phyloP scores from a whole-genome alignment of 257 asterid genomes.

The Perilla frutescens region DNA sequence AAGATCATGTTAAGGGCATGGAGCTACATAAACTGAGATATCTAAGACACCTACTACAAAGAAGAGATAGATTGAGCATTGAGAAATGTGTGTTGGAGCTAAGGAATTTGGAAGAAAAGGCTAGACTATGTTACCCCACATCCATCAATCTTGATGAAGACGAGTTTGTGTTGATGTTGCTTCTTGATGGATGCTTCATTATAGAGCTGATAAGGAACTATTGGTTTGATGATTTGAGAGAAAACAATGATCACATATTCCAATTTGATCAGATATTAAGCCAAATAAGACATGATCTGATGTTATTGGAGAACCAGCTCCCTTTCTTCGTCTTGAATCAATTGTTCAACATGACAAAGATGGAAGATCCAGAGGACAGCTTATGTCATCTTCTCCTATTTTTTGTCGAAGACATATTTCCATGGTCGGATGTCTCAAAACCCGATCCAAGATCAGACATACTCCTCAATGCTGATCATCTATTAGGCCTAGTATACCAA shows the following conservation, averaged over 20 bases:
- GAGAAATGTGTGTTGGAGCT: constrained; percentile 20
- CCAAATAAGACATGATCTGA: constrained; percentile 29
- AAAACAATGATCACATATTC: constrained; percentile 37
- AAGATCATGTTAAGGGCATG: constrained; percentile 28
- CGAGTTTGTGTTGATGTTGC: constrained; percentile 41
- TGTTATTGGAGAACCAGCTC: constrained; percentile 50
- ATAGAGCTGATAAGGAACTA: constrained; percentile 34
- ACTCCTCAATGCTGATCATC: constrained; percentile 16
- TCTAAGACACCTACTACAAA: constrained; percentile 29
- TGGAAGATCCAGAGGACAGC: constrained; percentile 15
- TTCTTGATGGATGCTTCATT: constrained; percentile 52
- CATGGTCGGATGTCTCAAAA: constrained; percentile 1
- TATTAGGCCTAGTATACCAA: constrained; percentile 30
- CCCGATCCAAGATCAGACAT: not conserved
- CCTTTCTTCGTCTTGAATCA: constrained; percentile 35
- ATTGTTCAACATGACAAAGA: constrained; percentile 35
- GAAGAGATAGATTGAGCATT: not conserved
- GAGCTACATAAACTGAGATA: constrained; percentile 45
- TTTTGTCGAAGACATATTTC: constrained; percentile 18
- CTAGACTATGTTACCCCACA: constrained; percentile 42
- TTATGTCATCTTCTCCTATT: not conserved
- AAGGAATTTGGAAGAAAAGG: not conserved
- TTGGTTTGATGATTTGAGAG: constrained; percentile 5
- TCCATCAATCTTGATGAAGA: not conserved
- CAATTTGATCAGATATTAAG: constrained; percentile 31